Evolutionary conservation across 805 yeast species (phyloP).

Genomic region (Kuraishia cidri): DNA sequence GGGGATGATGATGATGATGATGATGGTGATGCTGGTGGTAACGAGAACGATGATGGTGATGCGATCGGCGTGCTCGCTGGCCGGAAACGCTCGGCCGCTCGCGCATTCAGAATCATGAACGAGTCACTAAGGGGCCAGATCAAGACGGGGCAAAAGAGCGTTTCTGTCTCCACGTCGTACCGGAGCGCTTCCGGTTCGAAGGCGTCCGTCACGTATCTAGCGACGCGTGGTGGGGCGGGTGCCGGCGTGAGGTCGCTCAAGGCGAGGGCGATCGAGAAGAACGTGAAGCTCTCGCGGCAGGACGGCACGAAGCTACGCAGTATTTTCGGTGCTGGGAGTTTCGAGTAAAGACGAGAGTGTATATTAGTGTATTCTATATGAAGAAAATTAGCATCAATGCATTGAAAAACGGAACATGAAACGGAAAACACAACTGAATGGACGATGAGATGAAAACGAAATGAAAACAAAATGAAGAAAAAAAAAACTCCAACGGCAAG

Average conservation of each 20-base stretch:
- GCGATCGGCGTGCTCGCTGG: no score
- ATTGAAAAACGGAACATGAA: not conserved
- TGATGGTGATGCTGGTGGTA: no score
- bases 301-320: not conserved
- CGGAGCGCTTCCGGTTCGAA: not conserved
- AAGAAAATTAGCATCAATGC: not conserved
- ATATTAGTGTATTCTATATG: not conserved
- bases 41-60: no score
- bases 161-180: not conserved
- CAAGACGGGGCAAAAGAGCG: no score
- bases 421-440: not conserved
- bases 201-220: slow-evolving; percentile 3
- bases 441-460: not conserved
- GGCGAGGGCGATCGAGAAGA: not conserved
- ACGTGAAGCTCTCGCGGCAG: not conserved
- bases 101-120: not conserved
- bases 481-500: not conserved
- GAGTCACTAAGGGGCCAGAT: no score
- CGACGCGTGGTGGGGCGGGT: not conserved
- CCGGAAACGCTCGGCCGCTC: not conserved
- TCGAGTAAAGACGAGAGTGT: not conserved
- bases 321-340: not conserved
- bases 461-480: no score
- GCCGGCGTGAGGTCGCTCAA: slow-evolving; percentile 1
- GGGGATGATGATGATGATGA: no score